Percentiles rank a stretch among this genome's conserved stretches.
phyloP scores from a whole-genome alignment of 116 monocot species.

The Trichopus zeylanicus region DNA sequence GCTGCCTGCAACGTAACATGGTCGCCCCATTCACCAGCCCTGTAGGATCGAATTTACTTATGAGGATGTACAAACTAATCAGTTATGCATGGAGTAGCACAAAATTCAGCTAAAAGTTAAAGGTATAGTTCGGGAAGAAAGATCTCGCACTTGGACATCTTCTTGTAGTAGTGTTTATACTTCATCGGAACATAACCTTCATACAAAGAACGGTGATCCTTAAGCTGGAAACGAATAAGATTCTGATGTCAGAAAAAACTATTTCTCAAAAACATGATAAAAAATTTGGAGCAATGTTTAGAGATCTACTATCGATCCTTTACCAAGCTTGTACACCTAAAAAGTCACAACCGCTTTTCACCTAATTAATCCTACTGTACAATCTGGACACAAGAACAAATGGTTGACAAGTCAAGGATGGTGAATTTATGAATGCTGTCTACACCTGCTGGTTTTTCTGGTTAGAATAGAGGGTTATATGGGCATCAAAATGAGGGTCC shows the following conservation, averaged over 20 bases:
- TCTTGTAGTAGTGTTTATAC: slow-evolving; percentile 84
- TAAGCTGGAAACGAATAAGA: slow-evolving; percentile 69
- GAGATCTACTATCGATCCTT: no score
- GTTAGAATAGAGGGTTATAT: no score
- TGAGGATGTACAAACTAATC: neutral
- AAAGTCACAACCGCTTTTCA: neutral
- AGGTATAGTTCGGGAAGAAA: neutral
- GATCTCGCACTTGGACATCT: slow-evolving; percentile 82
- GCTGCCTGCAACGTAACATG: slow-evolving; percentile 99
- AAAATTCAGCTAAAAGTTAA: neutral
- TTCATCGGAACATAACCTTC: slow-evolving; percentile 99
- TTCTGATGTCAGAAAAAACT: neutral
- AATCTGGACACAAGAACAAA: neutral
- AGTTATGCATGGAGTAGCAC: neutral
- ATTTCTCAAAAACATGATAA: no score
- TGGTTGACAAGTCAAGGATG: neutral
- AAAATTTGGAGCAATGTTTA: no score
- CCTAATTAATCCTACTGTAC: neutral
- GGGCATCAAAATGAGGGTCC: no score
- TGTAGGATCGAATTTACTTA: slow-evolving; percentile 15
- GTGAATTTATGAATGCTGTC: neutral
- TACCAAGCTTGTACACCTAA: neutral
- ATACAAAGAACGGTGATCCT: slow-evolving; percentile 63
- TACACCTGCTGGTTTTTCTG: no score
- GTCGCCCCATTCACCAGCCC: slow-evolving; percentile 99